Base-by-base conservation (phyloP, 2,329 filamentous ascomycete species). In the Helminthosporium solani region DNA sequence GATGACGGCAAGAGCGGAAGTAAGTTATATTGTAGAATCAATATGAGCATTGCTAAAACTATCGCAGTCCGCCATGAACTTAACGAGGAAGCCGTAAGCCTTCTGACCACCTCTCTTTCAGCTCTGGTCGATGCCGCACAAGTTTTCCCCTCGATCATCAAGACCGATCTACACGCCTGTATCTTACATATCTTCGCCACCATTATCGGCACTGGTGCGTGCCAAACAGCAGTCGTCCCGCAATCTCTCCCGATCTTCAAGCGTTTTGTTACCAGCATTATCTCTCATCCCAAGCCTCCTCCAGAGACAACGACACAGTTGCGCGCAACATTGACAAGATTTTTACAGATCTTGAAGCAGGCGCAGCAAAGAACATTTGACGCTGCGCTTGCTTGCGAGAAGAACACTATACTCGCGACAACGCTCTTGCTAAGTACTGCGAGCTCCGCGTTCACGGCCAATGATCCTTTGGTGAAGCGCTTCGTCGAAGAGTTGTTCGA, bases 161-260 rank as follows among this genome's bases (percentile, higher is more conserved):
- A 94, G 66, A 92, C 90, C 8, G 94, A 99, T 67, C 79, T 99
- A 6, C 90, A 97, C 64, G 92, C 94, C 31, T 97, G 92, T 63
- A 96, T 97, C 56, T 82, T 99, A 40, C 91, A 99, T 73, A 96
- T 97, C 44, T 96, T 97, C 65, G 87, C 89, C 43, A 96, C 90
- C 0, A 94, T 96, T 46, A 80, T 99, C 11, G 87, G 88, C 12
- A 96, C 90, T 0, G 86, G 88, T 0, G 79, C 84, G 9, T 97
- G 92, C 63, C 95, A 99, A 71, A 83, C 88, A 20, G 80, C 89
- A 30, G 89, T 97, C 25, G 86, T 97, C 1, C 92, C 94, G 0
- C 88, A 95, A 70, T 86, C 90, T 2, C 79, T 99, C 14, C 89
- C 94, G 0, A 95, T 91, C 33, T 85, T 99, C 67, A 92, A 95